phyloP scores from a whole-genome alignment of 176 grass and related monocot species.

The Aegilops bicornis region DNA sequence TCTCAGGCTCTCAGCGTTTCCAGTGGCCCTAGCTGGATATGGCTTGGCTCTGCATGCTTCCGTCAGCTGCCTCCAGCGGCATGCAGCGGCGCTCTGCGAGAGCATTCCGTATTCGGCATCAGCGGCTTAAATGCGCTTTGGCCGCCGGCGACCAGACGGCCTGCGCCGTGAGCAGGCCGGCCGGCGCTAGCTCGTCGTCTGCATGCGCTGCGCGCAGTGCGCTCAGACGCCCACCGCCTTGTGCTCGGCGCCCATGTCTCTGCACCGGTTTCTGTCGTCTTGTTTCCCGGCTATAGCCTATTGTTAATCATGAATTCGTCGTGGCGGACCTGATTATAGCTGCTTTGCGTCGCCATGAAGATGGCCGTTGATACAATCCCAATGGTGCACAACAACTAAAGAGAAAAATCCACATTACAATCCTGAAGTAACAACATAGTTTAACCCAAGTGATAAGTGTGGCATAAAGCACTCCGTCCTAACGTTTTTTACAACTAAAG shows the following conservation, averaged over 20 bases:
- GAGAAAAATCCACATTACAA: no score
- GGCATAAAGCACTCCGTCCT: no score
- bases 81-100: background rate
- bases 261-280: background rate
- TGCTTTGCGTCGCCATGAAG: background rate
- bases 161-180: background rate
- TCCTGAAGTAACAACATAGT: no score
- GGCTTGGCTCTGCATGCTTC: background rate
- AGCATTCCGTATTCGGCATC: background rate
- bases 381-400: background rate
- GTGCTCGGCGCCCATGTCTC: background rate
- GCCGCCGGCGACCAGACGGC: constrained; percentile 2
- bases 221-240: background rate
- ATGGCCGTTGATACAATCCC: no score
- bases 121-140: background rate
- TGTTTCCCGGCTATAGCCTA: background rate
- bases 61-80: background rate
- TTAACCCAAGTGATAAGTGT: no score
- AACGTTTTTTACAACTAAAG: no score
- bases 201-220: background rate
- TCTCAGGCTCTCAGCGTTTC: background rate
- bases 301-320: background rate
- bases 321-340: background rate
- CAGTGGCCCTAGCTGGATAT: background rate
- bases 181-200: background rate